Evolutionary conservation across 495 filamentous ascomycete genomes (phyloP).

Genomic region (Patellaria atrata): DNA sequence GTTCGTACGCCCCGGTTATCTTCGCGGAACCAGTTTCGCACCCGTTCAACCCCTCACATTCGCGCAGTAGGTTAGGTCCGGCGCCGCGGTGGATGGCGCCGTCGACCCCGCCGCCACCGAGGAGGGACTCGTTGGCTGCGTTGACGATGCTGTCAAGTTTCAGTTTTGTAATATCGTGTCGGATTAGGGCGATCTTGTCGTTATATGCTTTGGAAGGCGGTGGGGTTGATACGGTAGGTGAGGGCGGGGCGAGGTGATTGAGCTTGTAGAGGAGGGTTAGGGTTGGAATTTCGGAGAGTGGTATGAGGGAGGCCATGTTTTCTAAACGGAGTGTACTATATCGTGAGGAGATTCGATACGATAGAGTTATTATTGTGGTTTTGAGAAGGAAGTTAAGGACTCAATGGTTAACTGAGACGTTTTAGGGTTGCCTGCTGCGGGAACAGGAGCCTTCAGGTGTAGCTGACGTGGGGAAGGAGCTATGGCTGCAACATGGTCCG

Average conservation of each 20-base stretch:
- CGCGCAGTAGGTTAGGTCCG: slow-evolving; percentile 49
- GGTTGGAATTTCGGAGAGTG: slow-evolving; percentile 47
- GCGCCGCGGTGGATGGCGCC: slow-evolving; percentile 68
- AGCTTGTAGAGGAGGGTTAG: slow-evolving; percentile 48
- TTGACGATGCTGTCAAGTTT: slow-evolving; percentile 79
- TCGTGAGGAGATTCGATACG: no score
- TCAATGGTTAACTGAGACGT: no score
- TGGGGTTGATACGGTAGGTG: slow-evolving; percentile 11
- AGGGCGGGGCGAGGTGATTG: slow-evolving; percentile 12
- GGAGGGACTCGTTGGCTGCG: slow-evolving; percentile 67
- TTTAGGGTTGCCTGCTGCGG: no score
- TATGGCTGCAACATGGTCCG: no score
- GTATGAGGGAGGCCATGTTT: slow-evolving; percentile 17
- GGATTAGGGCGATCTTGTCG: slow-evolving; percentile 52
- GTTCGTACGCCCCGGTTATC: slow-evolving; percentile 60
- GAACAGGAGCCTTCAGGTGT: no score
- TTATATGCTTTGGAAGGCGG: slow-evolving; percentile 38
- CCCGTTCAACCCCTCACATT: slow-evolving; percentile 53
- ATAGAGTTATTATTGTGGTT: no score
- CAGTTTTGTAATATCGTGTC: slow-evolving; percentile 72
- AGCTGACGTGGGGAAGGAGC: no score
- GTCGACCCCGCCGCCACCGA: slow-evolving; percentile 71
- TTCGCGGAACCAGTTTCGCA: slow-evolving; percentile 72
- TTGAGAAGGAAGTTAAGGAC: no score
- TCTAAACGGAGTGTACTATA: no score